Evolutionary conservation across 495 filamentous ascomycete genomes (phyloP), one percentile per base, ranked within the genome.

Genomic region (Eremomyces bilateralis): DNA sequence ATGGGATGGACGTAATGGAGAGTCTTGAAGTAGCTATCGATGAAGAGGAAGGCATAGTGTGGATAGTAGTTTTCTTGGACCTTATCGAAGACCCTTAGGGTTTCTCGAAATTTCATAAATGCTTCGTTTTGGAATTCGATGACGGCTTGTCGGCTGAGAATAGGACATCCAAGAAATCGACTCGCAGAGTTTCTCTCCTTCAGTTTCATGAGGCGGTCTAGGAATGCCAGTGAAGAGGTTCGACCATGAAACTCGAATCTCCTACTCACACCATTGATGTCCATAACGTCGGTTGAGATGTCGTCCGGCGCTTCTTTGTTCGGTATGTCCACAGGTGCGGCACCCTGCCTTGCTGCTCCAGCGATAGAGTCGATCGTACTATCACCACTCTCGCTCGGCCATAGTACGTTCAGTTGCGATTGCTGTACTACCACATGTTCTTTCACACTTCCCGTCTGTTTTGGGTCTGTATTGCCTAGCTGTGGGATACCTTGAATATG

Each of bases 1-100:
- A 37, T 32, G 4, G 35, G 35, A 19, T 32, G 24, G 4, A 37
- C 32, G 35, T 33, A 37, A 19, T 37, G 35, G 6, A 37, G 4
- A 17, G 5, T 31, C 6, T 31, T 37, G 16, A 37, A 37, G 25
- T 33, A 37, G 13, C 5, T 19, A 17, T 37, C 35, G 13, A 37
- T 6, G 16, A 37, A 37, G 11, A 32, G 15, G 17, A 33, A 37
- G 13, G 22, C 24, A 5, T 37, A 13, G 8, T 8, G 24, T 4
- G 22, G 4, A 19, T 37, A 37, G 17, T 12, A 37, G 6, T 32
- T 10, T 17, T 37, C 35, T 5, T 32, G 5, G 32, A 4, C 4
- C 24, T 32, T 4, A 4, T 37, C 22, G 4, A 10, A 12, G 4
- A n/a, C 5, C 4, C 13, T 4, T n/a, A n/a, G 13, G 4, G 5